Evolutionary conservation across 257 asterid species (phyloP).

Genomic region (Haberlea rhodopensis): DNA sequence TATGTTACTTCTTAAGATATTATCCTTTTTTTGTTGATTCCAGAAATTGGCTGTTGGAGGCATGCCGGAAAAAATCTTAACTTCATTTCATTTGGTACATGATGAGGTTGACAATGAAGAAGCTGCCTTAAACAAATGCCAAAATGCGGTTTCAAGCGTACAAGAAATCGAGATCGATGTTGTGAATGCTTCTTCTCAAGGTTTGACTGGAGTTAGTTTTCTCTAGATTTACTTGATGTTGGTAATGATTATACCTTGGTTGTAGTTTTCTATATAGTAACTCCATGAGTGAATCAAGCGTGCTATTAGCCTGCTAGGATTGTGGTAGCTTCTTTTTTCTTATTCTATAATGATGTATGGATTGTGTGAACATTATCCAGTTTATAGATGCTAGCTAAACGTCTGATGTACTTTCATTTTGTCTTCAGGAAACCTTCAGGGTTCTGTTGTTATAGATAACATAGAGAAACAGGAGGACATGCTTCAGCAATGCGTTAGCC

Average conservation of each 20-base stretch:
- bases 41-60: slow-evolving; percentile 96
- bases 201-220: slow-evolving; percentile 37
- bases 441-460: slow-evolving; percentile 55
- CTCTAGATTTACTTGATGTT: slow-evolving; percentile 10
- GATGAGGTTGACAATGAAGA: slow-evolving; percentile 74
- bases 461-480: slow-evolving; percentile 66
- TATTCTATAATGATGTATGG: background rate
- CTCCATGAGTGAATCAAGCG: background rate
- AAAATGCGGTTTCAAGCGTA: slow-evolving; percentile 49
- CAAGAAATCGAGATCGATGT: slow-evolving; percentile 64
- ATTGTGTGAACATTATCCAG: background rate
- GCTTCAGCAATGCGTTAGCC: slow-evolving; percentile 57
- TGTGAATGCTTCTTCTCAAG: slow-evolving; percentile 58
- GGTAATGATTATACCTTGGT: slow-evolving; percentile 22
- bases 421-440: slow-evolving; percentile 56
- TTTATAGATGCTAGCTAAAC: slow-evolving; percentile 4
- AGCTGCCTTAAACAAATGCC: slow-evolving; percentile 57
- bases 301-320: background rate
- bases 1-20: background rate
- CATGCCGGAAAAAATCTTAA: slow-evolving; percentile 76
- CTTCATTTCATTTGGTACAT: slow-evolving; percentile 70
- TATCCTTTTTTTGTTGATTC: slow-evolving; percentile 22
- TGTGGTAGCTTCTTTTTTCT: background rate
- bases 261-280: background rate
- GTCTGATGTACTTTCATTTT: slow-evolving; percentile 25